Evolutionary conservation across 371 early-diverging fungal genomes (phyloP).

Genomic region (Conidiobolus incongruus): DNA sequence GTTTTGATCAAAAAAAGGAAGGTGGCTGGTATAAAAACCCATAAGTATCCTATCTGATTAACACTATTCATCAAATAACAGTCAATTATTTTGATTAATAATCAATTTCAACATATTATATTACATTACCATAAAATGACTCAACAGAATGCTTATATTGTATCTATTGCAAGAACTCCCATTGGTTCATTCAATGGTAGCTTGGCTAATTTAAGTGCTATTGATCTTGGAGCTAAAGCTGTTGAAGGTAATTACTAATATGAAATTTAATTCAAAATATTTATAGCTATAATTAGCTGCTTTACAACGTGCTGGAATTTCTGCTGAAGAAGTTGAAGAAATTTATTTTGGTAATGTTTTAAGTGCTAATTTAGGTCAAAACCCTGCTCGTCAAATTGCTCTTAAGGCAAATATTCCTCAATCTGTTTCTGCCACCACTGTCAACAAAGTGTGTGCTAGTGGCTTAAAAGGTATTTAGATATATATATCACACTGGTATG

Average conservation of each 20-base stretch:
- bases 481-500: background rate
- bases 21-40: no score
- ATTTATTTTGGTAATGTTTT: slow-evolving; percentile 74
- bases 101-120: no score
- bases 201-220: slow-evolving; percentile 62
- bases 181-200: slow-evolving; percentile 84
- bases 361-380: slow-evolving; percentile 74
- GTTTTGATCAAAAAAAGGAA: no score
- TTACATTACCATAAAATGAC: background rate
- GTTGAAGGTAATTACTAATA: slow-evolving; percentile 44
- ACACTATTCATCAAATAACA: no score
- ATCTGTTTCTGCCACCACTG: slow-evolving; percentile 58
- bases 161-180: slow-evolving; percentile 78
- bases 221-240: slow-evolving; percentile 70
- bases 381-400: slow-evolving; percentile 91
- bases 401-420: slow-evolving; percentile 64
- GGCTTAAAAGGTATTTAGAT: slow-evolving; percentile 80
- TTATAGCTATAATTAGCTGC: slow-evolving; percentile 21
- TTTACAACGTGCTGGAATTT: slow-evolving; percentile 37
- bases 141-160: slow-evolving; percentile 53
- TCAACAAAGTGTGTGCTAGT: slow-evolving; percentile 96
- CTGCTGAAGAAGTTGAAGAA: slow-evolving; percentile 52
- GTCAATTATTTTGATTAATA: no score
- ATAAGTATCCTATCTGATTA: no score
- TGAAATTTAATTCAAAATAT: slow-evolving; percentile 1